phyloP scores from a whole-genome alignment of 345 rosid genomes.

The Angophora floribunda region DNA sequence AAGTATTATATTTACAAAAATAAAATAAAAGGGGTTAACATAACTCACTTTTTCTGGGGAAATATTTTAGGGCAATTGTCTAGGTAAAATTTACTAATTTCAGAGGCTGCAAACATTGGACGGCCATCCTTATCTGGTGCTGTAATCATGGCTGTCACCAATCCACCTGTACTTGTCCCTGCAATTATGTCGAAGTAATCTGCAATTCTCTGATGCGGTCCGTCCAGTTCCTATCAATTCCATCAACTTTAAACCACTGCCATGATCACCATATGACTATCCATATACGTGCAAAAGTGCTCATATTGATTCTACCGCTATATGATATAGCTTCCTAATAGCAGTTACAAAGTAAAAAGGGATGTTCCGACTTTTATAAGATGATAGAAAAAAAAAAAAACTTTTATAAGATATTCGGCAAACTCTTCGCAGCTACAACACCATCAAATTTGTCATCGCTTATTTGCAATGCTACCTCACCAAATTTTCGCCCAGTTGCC shows the following conservation, averaged over 20 bases:
- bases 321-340: too few species aligned
- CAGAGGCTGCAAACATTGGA: neutral
- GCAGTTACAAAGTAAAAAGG: neutral
- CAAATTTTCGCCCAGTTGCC: neutral
- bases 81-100: neutral
- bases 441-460: too few species aligned
- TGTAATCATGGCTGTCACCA: neutral
- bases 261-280: neutral
- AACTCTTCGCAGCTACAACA: neutral
- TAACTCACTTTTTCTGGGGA: neutral
- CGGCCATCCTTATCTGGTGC: neutral
- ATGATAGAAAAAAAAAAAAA: too few species aligned
- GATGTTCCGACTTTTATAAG: neutral
- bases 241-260: neutral
- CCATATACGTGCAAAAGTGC: neutral
- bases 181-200: neutral
- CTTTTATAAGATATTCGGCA: neutral
- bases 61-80: neutral
- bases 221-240: neutral
- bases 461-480: too few species aligned
- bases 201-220: neutral
- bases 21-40: neutral
- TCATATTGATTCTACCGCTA: neutral
- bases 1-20: neutral
- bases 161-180: neutral